Base-by-base conservation (phyloP, 495 filamentous ascomycete genomes). In the Talaromyces stipitatus region DNA sequence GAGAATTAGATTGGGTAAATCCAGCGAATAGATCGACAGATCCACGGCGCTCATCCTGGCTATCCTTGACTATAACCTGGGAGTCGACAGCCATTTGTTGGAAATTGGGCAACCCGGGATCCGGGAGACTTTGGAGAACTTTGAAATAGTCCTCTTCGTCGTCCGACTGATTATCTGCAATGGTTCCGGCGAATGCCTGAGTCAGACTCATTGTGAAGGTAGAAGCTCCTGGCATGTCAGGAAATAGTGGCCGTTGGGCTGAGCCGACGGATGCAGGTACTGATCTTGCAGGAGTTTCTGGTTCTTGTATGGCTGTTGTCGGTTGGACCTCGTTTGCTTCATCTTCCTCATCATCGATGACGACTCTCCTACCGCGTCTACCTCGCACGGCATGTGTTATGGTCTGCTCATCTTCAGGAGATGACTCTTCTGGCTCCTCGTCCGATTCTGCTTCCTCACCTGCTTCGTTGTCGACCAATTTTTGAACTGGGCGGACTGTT, bases 141-240 rank as follows among this genome's bases (percentile, higher is more conserved):
- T 53, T 29, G 24, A 58, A 55, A 18, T 77, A 75, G 45, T 76
- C 78, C 50, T 55, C 56, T 62, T 60, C 64, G 53, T 62, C 66
- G 28, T 63, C 63, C 4, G 63, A 60, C 24, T 75, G 62, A 45
- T 81, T 83, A 29, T 88, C 82, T 50, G 85, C 88, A 81, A 97
- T 86, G 2, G 92, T 97, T 24, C 89, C 90, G n/a, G 88, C 87
- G 67, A 96, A 97, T 53, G 90, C 89, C 66, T 97, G 92, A 4
- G 91, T 96, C 50, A 96, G 77, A 41, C 91, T 89, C 56, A 95
- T 81, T 33, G 85, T 81, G 24, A 76, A 76, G 58, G 74, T 74
- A 16, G 72, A 71, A 4, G 74, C 71, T 24, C 76, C 68, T 14
- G 77, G 76, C 29, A 86, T 70, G 2, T 80, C 81, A 22, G 80